These are phyloP conservation scores for Diaporthe sp. DNA, from an alignment of 2,329 filamentous ascomycete genomes.

Conservation along the genomic window DNA sequence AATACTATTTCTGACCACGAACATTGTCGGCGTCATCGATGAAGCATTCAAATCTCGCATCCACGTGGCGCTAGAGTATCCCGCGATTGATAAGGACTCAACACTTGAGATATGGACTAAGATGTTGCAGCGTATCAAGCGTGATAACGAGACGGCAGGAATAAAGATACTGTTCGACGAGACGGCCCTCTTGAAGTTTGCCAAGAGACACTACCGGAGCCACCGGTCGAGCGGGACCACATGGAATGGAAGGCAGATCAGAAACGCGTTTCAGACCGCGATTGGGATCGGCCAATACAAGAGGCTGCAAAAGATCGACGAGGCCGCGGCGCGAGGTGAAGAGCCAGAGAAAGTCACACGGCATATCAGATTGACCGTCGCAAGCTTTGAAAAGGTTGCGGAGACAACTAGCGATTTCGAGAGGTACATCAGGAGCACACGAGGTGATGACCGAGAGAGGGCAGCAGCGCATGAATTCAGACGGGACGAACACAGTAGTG, in stretches of 20 bases:
- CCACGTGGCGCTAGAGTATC: constrained; percentile 37
- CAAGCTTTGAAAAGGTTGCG: neutral
- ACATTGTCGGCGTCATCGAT: constrained; percentile 41
- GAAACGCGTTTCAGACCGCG: constrained; percentile 43
- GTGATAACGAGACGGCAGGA: constrained; percentile 37
- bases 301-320: neutral
- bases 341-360: neutral
- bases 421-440: neutral
- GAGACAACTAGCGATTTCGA: neutral
- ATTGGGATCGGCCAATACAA: constrained; percentile 40
- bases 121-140: constrained; percentile 37
- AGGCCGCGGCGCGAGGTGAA: neutral
- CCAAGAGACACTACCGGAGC: constrained; percentile 38
- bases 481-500: neutral
- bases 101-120: constrained; percentile 41
- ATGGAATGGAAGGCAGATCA: constrained; percentile 44
- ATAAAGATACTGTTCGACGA: constrained; percentile 40
- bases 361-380: neutral
- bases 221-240: constrained; percentile 24
- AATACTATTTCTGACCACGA: constrained; percentile 43
- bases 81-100: constrained; percentile 30
- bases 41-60: constrained; percentile 43
- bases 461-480: neutral
- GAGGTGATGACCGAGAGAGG: neutral
- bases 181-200: constrained; percentile 38